Percentiles rank a stretch among this genome's conserved stretches.
phyloP scores from a whole-genome alignment of 495 filamentous ascomycete species.

The Neurospora terricola region DNA sequence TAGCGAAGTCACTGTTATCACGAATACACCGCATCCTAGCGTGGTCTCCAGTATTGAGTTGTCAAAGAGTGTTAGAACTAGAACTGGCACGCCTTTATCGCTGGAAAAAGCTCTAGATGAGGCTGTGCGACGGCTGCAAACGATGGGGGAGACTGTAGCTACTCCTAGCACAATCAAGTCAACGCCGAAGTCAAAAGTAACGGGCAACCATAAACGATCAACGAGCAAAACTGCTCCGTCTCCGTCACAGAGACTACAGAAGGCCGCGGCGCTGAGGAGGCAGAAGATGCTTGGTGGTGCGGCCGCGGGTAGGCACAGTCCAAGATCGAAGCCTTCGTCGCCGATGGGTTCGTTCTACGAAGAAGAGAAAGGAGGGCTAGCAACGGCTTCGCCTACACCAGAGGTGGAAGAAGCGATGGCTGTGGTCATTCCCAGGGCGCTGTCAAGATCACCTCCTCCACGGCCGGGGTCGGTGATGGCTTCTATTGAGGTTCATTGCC shows the following conservation, averaged over 20 bases:
- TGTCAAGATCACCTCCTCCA: background rate
- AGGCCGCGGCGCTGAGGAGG: slow-evolving; percentile 7
- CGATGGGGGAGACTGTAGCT: slow-evolving; percentile 14
- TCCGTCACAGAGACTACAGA: slow-evolving; percentile 9
- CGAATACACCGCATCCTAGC: background rate
- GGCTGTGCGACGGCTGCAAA: slow-evolving; percentile 23
- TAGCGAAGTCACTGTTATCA: background rate
- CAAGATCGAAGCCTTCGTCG: background rate
- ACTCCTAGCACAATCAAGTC: background rate
- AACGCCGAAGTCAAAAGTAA: background rate
- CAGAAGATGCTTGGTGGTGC: slow-evolving; percentile 5
- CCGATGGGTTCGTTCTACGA: background rate
- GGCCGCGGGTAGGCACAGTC: background rate
- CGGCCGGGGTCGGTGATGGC: background rate
- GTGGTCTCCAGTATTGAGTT: background rate
- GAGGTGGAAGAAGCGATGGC: background rate
- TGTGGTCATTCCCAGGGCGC: background rate
- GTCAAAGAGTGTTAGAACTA: background rate
- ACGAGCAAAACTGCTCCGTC: slow-evolving; percentile 4
- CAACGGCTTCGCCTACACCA: background rate
- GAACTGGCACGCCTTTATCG: slow-evolving; percentile 18
- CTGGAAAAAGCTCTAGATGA: slow-evolving; percentile 29
- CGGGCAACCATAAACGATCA: background rate
- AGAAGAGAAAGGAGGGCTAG: background rate
- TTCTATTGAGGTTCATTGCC: background rate